Evolutionary conservation across 108 stramenopile genomes (phyloP).

Genomic region (Cyclotella choctawhatcheeana): DNA sequence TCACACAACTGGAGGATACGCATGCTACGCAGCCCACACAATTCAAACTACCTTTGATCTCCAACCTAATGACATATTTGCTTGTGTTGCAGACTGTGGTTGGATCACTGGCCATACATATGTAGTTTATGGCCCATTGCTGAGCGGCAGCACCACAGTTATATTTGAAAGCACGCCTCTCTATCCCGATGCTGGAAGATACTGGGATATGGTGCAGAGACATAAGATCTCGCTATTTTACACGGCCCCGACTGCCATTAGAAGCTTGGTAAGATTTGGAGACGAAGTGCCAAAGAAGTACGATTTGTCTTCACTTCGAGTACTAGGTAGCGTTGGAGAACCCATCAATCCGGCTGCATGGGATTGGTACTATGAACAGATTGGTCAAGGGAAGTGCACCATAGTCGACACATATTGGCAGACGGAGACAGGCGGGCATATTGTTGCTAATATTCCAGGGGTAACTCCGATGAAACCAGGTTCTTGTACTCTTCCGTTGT

Average conservation of each 20-base stretch:
- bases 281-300: conserved; percentile 74
- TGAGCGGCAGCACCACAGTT: conserved; percentile 77
- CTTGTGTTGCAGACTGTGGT: conserved; percentile 89
- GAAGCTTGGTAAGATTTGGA: conserved; percentile 84
- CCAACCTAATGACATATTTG: conserved; percentile 76
- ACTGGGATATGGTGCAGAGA: conserved; percentile 78
- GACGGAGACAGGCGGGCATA: conserved; percentile 90
- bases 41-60: conserved; percentile 72
- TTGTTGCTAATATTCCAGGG: conserved; percentile 79
- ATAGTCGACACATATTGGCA: conserved; percentile 93
- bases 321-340: conserved; percentile 88
- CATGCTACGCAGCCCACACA: conserved; percentile 73
- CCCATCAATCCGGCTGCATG: conserved; percentile 94
- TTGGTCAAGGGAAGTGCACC: conserved; percentile 75
- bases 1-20: conserved; percentile 85
- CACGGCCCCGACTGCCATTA: conserved; percentile 92
- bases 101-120: conserved; percentile 89
- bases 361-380: conserved; percentile 85
- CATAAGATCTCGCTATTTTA: conserved; percentile 83
- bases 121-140: conserved; percentile 87
- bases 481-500: conserved; percentile 80
- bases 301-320: conserved; percentile 75
- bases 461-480: conserved; percentile 89
- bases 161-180: conserved; percentile 86
- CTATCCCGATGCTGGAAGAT: conserved; percentile 85